Evolutionary conservation across 1,284 basidiomycete genomes (phyloP).

Genomic region (Cutaneotrichosporon sp.): DNA sequence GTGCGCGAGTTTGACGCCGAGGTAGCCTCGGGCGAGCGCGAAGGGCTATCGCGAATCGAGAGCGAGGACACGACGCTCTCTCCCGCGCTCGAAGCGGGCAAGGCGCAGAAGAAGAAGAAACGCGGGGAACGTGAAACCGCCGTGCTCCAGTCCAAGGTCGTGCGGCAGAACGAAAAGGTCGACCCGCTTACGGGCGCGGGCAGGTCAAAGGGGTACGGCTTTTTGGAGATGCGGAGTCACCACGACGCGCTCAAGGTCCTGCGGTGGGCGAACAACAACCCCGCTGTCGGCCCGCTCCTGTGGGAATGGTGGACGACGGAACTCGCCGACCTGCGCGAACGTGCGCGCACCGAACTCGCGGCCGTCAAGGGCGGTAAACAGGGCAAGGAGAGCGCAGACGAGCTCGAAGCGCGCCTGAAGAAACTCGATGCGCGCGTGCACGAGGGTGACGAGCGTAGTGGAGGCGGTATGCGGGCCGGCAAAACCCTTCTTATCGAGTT

Average conservation of each 20-base stretch:
- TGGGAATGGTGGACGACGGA: constrained; percentile 79
- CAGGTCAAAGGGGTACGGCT: constrained; percentile 88
- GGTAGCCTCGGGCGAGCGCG: constrained; percentile 61
- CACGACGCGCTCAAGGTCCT: constrained; percentile 85
- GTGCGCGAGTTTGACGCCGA: constrained; percentile 73
- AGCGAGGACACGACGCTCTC: constrained; percentile 51
- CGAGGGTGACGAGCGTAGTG: constrained; percentile 35
- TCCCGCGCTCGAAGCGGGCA: constrained; percentile 45
- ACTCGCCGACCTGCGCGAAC: constrained; percentile 62
- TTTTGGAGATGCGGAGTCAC: constrained; percentile 83
- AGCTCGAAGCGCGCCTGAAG: constrained; percentile 50
- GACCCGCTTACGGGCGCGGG: constrained; percentile 82
- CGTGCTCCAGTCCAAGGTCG: constrained; percentile 79
- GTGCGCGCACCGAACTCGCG: constrained; percentile 50
- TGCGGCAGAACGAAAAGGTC: constrained; percentile 71
- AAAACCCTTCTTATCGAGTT: constrained; percentile 78
- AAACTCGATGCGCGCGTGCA: constrained; percentile 37
- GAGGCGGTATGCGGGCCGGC: constrained; percentile 51
- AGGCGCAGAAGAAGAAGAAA: constrained; percentile 38
- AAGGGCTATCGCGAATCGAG: constrained; percentile 68
- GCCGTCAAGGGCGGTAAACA: constrained; percentile 11
- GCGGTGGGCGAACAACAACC: constrained; percentile 90
- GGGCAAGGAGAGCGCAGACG: constrained; percentile 40
- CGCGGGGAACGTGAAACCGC: constrained; percentile 55
- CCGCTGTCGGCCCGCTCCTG: constrained; percentile 60